Percentiles rank a stretch among this genome's conserved stretches.
These are phyloP conservation scores for Paracoccidioides brasiliensis DNA, from an alignment of 2,329 filamentous ascomycete species.

Conservation along the genomic window DNA sequence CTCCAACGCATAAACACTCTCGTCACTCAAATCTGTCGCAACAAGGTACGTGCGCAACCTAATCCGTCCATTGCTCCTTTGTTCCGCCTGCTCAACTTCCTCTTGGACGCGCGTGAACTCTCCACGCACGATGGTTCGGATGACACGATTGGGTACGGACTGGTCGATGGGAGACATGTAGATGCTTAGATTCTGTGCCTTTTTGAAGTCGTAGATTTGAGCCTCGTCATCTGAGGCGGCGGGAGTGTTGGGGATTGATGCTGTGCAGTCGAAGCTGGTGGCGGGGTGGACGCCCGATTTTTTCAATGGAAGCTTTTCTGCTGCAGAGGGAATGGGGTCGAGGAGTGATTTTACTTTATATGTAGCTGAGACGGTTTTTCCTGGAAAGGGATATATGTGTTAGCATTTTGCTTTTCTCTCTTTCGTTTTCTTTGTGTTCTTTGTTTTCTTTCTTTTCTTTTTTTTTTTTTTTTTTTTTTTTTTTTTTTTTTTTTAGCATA, in stretches of 20 bases:
- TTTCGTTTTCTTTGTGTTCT: no score
- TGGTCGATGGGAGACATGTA: conserved; percentile 64
- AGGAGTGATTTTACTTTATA: conserved; percentile 53
- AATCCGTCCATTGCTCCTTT: conserved; percentile 43
- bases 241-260: conserved; percentile 45
- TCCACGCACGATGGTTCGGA: conserved; percentile 81
- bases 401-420: conserved; percentile 7
- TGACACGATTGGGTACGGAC: conserved; percentile 64
- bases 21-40: conserved; percentile 88
- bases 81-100: conserved; percentile 51
- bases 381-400: conserved; percentile 20
- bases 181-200: conserved; percentile 72
- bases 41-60: conserved; percentile 82
- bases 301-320: conserved; percentile 41
- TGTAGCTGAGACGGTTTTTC: conserved; percentile 41
- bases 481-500: no score
- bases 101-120: conserved; percentile 66
- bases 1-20: conserved; percentile 87
- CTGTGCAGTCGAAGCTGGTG: conserved; percentile 66
- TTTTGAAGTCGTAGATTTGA: conserved; percentile 70
- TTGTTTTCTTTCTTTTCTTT: no score
- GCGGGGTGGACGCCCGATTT: conserved; percentile 56
- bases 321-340: conserved; percentile 44
- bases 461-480: no score
- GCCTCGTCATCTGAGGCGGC: conserved; percentile 78